Base-by-base conservation (phyloP, 2,329 filamentous ascomycete genomes). In the Pseudogymnoascus sp. region DNA sequence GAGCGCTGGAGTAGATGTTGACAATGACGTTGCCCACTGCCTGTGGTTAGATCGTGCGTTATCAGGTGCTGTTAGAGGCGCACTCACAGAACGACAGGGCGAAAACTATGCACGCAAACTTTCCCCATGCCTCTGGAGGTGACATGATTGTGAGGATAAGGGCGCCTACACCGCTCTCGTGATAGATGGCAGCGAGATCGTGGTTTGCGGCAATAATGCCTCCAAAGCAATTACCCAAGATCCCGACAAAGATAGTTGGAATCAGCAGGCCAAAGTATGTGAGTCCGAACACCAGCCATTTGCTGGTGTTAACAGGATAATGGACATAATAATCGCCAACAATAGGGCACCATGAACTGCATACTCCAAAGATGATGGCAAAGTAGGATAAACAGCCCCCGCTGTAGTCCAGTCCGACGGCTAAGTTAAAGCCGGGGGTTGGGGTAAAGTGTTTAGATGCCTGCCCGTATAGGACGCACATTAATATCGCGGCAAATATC, bases 401-500 rank as follows among this genome's bases (percentile, higher is more conserved):
- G 59, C 21, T 56, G 31, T 62, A 63, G 43, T 66, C 64, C 23
- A 67, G 60, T 5, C 65, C 65, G 8, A 4, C 4, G 5, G 23
- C 36, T 18, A 46, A 25, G 46, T 23, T 53, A n/a, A 16, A 63
- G 1, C 62, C 28, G 0, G 66, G 67, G 1, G 59, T 64, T 6
- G 63, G 28, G n/a, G 66, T 23, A n/a, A 66, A 68, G 40, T 65
- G 63, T 36, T 65, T 49, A 6, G 62, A 61, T n/a, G 66, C 43
- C 31, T 68, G 65, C 1, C 66, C 66, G 16, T 53, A 68, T n/a
- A 62, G 36, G 8, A 66, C 63, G 43, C 63, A 63, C 5, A 66
- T n/a, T 7, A 72, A 65, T 64, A 85, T 74, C 34, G 85, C 68
- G n/a, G 82, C 80, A 0, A 81, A 79, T 62, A 85, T 79, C 75